Evolutionary conservation across 1,284 basidiomycete genomes (phyloP).

Genomic region (Vanrija sp.): DNA sequence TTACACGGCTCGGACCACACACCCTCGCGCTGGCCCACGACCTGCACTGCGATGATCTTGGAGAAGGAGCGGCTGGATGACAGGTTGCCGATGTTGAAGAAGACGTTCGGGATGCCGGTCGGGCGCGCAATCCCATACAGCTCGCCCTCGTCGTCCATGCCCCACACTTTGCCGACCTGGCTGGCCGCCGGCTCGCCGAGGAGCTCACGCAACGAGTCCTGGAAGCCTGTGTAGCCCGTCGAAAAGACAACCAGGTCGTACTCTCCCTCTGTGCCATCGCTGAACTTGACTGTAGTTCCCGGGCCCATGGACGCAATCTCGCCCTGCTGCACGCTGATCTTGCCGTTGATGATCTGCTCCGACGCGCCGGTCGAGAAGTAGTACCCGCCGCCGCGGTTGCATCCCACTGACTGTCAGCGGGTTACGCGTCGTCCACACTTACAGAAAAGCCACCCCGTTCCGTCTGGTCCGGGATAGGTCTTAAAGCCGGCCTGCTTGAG

Average conservation of each 20-base stretch:
- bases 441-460: constrained; percentile 27
- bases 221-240: constrained; percentile 56
- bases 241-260: constrained; percentile 68
- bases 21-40: constrained; percentile 60
- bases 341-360: constrained; percentile 62
- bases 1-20: constrained; percentile 48
- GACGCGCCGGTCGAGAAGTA: constrained; percentile 59
- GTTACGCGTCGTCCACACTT: not conserved
- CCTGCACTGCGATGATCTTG: constrained; percentile 59
- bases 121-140: constrained; percentile 56
- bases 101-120: constrained; percentile 50
- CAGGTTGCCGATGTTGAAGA: constrained; percentile 52
- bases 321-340: constrained; percentile 70
- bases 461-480: constrained; percentile 57
- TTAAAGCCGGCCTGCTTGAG: constrained; percentile 48
- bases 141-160: constrained; percentile 59
- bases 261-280: constrained; percentile 60
- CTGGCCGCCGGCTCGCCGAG: constrained; percentile 55
- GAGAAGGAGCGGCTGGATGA: constrained; percentile 58
- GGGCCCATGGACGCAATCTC: constrained; percentile 52
- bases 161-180: constrained; percentile 57
- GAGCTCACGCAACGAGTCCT: constrained; percentile 51
- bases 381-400: constrained; percentile 41
- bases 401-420: not conserved
- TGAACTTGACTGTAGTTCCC: constrained; percentile 59